Conservation (phyloP, 1,139 yeast species). For the Protomyces pachydermus region DNA sequence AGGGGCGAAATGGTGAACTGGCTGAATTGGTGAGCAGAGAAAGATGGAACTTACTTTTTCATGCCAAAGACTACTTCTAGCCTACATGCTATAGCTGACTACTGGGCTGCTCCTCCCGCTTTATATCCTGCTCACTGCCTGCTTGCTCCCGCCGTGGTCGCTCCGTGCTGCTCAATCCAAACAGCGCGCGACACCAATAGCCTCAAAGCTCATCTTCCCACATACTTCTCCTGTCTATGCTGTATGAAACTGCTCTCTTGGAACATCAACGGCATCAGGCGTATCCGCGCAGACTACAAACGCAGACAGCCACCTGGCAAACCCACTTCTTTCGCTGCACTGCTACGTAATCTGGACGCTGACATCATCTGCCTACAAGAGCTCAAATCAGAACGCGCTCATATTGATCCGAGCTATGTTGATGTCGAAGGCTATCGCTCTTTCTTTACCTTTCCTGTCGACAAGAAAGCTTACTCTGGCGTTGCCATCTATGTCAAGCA, state of each 20-base stretch:
- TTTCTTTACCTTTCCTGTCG: constrained; percentile 62
- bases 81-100: too few relatives aligned
- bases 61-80: too few relatives aligned
- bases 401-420: constrained; percentile 51
- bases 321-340: constrained; percentile 33
- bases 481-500: constrained; percentile 71
- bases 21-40: too few relatives aligned
- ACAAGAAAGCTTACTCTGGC: constrained; percentile 76
- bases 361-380: constrained; percentile 84
- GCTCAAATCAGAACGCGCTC: constrained; percentile 58
- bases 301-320: constrained; percentile 13
- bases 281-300: constrained; percentile 6
- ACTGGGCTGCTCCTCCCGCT: too few relatives aligned
- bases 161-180: too few relatives aligned
- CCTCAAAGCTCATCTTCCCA: too few relatives aligned
- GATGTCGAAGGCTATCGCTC: constrained; percentile 55
- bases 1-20: too few relatives aligned
- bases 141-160: too few relatives aligned
- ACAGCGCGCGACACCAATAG: too few relatives aligned
- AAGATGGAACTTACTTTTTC: too few relatives aligned
- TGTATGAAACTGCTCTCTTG: constrained; percentile 30
- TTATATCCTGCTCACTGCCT: too few relatives aligned
- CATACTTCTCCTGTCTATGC: background rate
- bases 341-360: constrained; percentile 56
- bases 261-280: constrained; percentile 31